These are phyloP conservation scores for Entoloma clypeatum DNA, from an alignment of 1,284 basidiomycete genomes.

Conservation along the genomic window DNA sequence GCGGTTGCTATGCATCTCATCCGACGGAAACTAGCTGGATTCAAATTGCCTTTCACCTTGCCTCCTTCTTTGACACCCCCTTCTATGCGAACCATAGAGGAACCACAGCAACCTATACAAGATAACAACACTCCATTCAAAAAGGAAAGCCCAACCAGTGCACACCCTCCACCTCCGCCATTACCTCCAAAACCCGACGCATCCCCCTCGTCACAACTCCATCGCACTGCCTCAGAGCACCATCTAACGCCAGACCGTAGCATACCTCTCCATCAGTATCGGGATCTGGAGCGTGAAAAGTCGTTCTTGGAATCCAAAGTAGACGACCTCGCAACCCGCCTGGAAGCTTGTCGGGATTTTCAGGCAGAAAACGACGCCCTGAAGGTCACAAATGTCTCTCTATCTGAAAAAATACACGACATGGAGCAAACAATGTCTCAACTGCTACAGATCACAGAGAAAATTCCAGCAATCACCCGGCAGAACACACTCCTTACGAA, in stretches of 20 bases:
- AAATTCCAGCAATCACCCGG: slow-evolving; percentile 12
- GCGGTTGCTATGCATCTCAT: slow-evolving; percentile 94
- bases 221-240: background rate
- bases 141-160: too few species aligned
- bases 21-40: slow-evolving; percentile 76
- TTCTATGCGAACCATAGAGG: slow-evolving; percentile 55
- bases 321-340: slow-evolving; percentile 12
- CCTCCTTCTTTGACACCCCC: slow-evolving; percentile 79
- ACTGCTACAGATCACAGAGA: slow-evolving; percentile 26
- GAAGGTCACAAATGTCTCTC: slow-evolving; percentile 22
- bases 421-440: slow-evolving; percentile 33
- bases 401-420: slow-evolving; percentile 28
- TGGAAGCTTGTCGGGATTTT: slow-evolving; percentile 6
- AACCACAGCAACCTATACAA: slow-evolving; percentile 1
- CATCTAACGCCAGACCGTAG: background rate
- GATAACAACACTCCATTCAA: background rate
- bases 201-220: background rate
- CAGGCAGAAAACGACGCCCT: slow-evolving; percentile 21
- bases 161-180: slow-evolving; percentile 1
- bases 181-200: slow-evolving; percentile 13
- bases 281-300: slow-evolving; percentile 12
- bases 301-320: slow-evolving; percentile 10
- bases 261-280: slow-evolving; percentile 8
- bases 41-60: slow-evolving; percentile 68
- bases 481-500: slow-evolving; percentile 25